A percentile compares a stretch with the other conserved stretches of the same genome.
Evolutionary conservation across 768 basidiomycete genomes (phyloP).

Genomic region (Tremella yokohamensis): DNA sequence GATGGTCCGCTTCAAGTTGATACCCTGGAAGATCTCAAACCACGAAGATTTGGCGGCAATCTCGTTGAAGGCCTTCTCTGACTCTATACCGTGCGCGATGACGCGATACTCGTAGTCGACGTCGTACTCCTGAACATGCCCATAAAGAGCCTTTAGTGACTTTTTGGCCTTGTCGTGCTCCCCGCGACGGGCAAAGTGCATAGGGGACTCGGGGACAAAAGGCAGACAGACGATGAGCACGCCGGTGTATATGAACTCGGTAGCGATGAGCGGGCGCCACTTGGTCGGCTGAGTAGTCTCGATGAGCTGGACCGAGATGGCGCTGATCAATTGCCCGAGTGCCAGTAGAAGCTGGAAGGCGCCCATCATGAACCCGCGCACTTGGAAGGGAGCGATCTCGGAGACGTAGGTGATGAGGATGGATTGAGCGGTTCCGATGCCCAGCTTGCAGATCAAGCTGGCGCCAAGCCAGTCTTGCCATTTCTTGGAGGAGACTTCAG

Average conservation of each 20-base stretch:
- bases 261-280: conserved; percentile 25
- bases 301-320: conserved; percentile 19
- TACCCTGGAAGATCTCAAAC: conserved; percentile 24
- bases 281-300: conserved; percentile 2
- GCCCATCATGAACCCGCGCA: conserved; percentile 25
- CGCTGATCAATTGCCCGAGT: conserved; percentile 20
- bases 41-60: background rate
- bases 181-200: conserved; percentile 16
- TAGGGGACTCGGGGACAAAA: conserved; percentile 24
- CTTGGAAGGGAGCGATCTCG: conserved; percentile 28
- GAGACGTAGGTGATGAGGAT: conserved; percentile 29
- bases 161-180: conserved; percentile 20
- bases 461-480: conserved; percentile 23
- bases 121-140: conserved; percentile 20
- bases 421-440: conserved; percentile 23
- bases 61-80: conserved; percentile 6
- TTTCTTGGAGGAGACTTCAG: background rate
- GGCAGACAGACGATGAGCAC: conserved; percentile 17
- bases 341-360: conserved; percentile 20
- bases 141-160: conserved; percentile 18
- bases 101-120: conserved; percentile 28
- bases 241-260: conserved; percentile 31
- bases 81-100: conserved; percentile 21
- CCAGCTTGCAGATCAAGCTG: conserved; percentile 15
- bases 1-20: conserved; percentile 23